phyloP scores from a whole-genome alignment of 129 eudicot species.

The Scalesia atractyloides region DNA sequence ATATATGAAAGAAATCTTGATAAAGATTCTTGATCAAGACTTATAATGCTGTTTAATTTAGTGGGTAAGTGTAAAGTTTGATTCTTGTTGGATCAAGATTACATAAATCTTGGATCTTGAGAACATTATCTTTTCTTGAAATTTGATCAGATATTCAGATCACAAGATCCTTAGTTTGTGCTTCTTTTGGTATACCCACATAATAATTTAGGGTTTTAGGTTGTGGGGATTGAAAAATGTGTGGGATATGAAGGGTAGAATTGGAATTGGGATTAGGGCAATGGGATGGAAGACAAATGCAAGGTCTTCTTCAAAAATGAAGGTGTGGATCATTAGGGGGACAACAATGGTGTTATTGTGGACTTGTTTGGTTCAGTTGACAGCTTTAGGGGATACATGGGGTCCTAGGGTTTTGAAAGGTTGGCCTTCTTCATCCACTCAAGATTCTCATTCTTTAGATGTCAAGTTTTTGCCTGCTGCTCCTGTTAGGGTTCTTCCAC shows the following conservation, averaged over 20 bases:
- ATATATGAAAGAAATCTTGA: slow-evolving; percentile 3
- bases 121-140: background rate
- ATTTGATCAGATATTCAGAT: background rate
- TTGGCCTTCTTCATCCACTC: slow-evolving; percentile 66
- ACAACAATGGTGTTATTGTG: slow-evolving; percentile 78
- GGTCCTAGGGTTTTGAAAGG: slow-evolving; percentile 88
- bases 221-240: slow-evolving; percentile 30
- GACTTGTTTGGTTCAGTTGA: slow-evolving; percentile 90
- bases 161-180: slow-evolving; percentile 11
- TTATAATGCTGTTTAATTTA: background rate
- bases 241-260: slow-evolving; percentile 25
- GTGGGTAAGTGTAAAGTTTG: background rate
- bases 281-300: slow-evolving; percentile 72
- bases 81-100: slow-evolving; percentile 16
- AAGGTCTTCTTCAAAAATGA: slow-evolving; percentile 63
- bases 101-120: slow-evolving; percentile 12
- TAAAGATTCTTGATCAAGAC: background rate
- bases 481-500: slow-evolving; percentile 59
- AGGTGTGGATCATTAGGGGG: slow-evolving; percentile 86
- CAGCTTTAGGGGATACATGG: slow-evolving; percentile 80
- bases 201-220: slow-evolving; percentile 7
- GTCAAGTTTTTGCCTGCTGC: slow-evolving; percentile 37
- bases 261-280: slow-evolving; percentile 26
- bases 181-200: background rate
- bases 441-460: slow-evolving; percentile 63